These are phyloP conservation scores for Hypsizygus ulmarius DNA, from an alignment of 1,284 basidiomycete species.

Conservation along the genomic window DNA sequence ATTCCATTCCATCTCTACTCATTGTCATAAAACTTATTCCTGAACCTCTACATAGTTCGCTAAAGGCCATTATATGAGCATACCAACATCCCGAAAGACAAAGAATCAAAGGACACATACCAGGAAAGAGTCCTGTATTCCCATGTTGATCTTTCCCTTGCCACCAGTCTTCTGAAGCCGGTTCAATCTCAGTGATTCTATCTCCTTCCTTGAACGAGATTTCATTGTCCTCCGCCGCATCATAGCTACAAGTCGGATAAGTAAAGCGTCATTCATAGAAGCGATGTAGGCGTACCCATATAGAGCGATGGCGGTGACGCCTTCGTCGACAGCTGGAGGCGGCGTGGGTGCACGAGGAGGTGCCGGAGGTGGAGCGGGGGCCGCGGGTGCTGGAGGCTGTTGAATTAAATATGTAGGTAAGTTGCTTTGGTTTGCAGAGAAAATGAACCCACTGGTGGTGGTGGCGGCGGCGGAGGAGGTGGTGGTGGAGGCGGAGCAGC, in stretches of 20 bases:
- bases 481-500: constrained; percentile 33
- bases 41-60: constrained; percentile 64
- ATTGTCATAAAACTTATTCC: constrained; percentile 30
- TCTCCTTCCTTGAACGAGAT: constrained; percentile 83
- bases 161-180: constrained; percentile 88
- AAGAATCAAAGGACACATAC: constrained; percentile 40
- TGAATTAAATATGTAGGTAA: neutral
- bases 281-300: constrained; percentile 62
- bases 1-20: no score
- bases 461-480: constrained; percentile 41
- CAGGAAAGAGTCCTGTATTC: constrained; percentile 79
- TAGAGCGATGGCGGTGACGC: constrained; percentile 64
- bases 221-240: constrained; percentile 88
- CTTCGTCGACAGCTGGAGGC: constrained; percentile 44
- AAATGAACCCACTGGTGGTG: constrained; percentile 37
- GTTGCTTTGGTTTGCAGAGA: constrained; percentile 2
- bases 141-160: constrained; percentile 66
- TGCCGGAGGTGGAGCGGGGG: constrained; percentile 39
- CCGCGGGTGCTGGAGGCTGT: constrained; percentile 4
- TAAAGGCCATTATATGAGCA: constrained; percentile 20
- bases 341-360: constrained; percentile 34
- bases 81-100: constrained; percentile 2
- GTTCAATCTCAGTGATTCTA: constrained; percentile 68
- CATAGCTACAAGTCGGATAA: constrained; percentile 53
- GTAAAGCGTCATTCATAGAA: constrained; percentile 1